phyloP scores from a whole-genome alignment of 495 filamentous ascomycete genomes.

The Melanomma pulvis-pyrius region DNA sequence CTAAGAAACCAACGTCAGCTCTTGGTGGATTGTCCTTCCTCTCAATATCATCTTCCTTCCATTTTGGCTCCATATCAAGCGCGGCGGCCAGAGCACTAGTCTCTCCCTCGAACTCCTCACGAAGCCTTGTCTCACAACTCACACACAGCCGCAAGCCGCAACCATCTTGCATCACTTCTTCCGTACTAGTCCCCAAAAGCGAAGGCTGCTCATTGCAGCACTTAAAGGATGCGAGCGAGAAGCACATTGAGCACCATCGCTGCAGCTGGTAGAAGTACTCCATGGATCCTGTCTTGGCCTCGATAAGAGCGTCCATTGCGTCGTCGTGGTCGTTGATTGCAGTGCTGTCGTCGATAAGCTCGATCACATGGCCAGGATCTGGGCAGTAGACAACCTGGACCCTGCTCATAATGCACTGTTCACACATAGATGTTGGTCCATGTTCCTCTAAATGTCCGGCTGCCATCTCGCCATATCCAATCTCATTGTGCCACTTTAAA shows the following conservation, averaged over 20 bases:
- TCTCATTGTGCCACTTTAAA: constrained; percentile 25
- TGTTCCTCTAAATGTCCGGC: constrained; percentile 24
- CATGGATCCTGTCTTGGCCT: not conserved
- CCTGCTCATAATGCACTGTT: constrained; percentile 4
- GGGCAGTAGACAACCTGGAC: constrained; percentile 16
- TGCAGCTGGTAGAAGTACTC: not conserved
- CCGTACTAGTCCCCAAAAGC: not conserved
- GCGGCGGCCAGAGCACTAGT: constrained; percentile 1
- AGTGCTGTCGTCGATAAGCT: not conserved
- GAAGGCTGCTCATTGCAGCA: constrained; percentile 20
- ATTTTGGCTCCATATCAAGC: constrained; percentile 17
- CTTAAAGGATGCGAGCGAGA: constrained; percentile 14
- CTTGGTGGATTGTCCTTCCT: not conserved
- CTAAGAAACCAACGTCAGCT: constrained; percentile 32
- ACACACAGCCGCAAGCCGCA: constrained; percentile 27
- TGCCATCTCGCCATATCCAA: constrained; percentile 24
- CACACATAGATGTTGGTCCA: constrained; percentile 15
- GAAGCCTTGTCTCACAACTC: constrained; percentile 5
- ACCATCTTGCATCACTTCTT: not conserved
- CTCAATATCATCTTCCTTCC: not conserved
- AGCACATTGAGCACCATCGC: constrained; percentile 28
- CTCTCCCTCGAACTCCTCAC: constrained; percentile 5
- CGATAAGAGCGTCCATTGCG: not conserved
- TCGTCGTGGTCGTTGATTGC: not conserved
- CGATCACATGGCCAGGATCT: constrained; percentile 7